Conservation (phyloP, 345 rosid species). For the Eucalyptus guilfoylei region DNA sequence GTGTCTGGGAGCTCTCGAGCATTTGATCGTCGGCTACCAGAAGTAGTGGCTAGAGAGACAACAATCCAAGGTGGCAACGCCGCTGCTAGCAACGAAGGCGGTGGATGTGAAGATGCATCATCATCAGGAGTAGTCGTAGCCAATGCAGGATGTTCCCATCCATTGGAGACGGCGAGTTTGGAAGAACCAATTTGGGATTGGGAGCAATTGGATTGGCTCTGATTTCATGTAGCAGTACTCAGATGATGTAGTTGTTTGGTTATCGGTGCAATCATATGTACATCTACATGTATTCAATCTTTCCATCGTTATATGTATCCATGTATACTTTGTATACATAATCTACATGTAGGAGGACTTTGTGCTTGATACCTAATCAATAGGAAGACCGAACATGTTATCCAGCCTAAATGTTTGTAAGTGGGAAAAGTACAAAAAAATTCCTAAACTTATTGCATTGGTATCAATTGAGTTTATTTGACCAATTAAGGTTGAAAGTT, state of each 20-base stretch:
- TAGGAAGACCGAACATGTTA: background rate
- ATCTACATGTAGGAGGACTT: background rate
- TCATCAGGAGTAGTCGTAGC: background rate
- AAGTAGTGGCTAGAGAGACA: background rate
- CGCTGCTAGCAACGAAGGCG: slow-evolving; percentile 15
- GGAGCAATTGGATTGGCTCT: slow-evolving; percentile 36
- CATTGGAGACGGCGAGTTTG: slow-evolving; percentile 1
- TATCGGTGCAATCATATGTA: background rate
- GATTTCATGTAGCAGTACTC: background rate
- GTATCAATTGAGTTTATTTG: background rate
- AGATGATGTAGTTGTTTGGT: background rate
- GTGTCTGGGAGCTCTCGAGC: slow-evolving; percentile 63
- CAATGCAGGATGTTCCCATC: slow-evolving; percentile 3
- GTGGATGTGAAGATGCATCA: background rate
- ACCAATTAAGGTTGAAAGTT: no score
- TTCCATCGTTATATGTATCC: background rate
- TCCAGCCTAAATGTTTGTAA: no score
- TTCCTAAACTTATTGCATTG: background rate
- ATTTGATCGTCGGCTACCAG: slow-evolving; percentile 78
- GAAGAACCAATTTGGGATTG: slow-evolving; percentile 36
- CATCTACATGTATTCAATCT: background rate
- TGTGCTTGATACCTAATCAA: background rate
- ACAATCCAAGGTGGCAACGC: background rate
- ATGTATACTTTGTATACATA: background rate
- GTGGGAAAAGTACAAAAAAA: background rate